phyloP scores from a whole-genome alignment of 2,329 filamentous ascomycete genomes.

The Aspergillus aculeatus region DNA sequence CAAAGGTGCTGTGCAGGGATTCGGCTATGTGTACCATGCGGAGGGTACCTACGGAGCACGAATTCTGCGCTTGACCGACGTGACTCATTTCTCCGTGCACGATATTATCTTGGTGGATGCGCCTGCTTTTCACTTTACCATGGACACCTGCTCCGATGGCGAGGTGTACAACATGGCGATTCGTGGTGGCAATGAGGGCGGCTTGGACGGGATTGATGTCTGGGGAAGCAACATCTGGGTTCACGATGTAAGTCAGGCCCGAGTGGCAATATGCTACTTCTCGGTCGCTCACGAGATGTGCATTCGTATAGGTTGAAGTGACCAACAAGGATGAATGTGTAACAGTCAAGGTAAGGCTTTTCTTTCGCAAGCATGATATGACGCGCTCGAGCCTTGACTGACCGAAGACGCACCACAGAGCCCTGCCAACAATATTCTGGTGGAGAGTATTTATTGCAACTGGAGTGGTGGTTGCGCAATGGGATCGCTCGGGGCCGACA shows the following conservation, averaged over 20 bases:
- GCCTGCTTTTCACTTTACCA: conserved; percentile 51
- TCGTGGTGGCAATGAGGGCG: conserved; percentile 52
- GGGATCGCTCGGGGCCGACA: conserved; percentile 53
- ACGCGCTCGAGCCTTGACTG: neutral
- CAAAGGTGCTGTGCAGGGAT: conserved; percentile 54
- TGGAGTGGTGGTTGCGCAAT: conserved; percentile 61
- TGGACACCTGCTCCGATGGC: conserved; percentile 53
- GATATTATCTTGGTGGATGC: conserved; percentile 52
- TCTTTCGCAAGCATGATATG: neutral
- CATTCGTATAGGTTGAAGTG: conserved; percentile 47
- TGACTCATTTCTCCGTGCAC: conserved; percentile 50
- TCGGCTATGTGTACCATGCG: conserved; percentile 51
- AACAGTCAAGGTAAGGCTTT: conserved; percentile 49
- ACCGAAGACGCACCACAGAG: conserved; percentile 32
- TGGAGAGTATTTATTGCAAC: conserved; percentile 63
- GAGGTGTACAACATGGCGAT: conserved; percentile 59
- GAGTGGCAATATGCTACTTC: neutral
- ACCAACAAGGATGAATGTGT: conserved; percentile 64
- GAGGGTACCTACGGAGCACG: conserved; percentile 45
- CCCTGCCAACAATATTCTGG: conserved; percentile 54
- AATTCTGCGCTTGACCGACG: conserved; percentile 47
- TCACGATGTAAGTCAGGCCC: conserved; percentile 46
- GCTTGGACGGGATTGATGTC: conserved; percentile 58
- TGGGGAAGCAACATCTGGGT: conserved; percentile 57
- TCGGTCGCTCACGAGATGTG: neutral